Evolutionary conservation across 2,329 filamentous ascomycete genomes (phyloP).

Genomic region (Scleromitrula shiraiana): DNA sequence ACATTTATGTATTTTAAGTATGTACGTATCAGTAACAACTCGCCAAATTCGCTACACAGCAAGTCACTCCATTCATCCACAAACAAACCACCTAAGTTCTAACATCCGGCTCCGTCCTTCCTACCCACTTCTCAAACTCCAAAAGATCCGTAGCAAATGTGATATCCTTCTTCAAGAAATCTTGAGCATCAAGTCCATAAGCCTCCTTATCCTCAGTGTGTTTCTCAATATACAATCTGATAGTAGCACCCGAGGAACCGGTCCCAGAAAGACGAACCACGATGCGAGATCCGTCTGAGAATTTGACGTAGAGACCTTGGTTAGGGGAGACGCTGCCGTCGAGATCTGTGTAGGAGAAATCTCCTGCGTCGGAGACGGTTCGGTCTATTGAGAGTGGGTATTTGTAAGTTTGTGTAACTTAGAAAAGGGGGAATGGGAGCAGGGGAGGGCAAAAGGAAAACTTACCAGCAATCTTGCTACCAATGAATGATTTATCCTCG

Average conservation of each 20-base stretch:
- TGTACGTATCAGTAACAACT: too few relatives aligned
- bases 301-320: slow-evolving; percentile 91
- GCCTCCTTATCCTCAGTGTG: slow-evolving; percentile 75
- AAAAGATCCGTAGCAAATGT: slow-evolving; percentile 75
- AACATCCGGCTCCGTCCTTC: slow-evolving; percentile 88
- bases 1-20: too few relatives aligned
- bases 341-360: slow-evolving; percentile 98
- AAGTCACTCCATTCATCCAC: too few relatives aligned
- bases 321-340: slow-evolving; percentile 93
- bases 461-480: slow-evolving; percentile 67
- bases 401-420: slow-evolving; percentile 6
- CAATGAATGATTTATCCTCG: slow-evolving; percentile 65
- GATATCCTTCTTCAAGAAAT: slow-evolving; percentile 87
- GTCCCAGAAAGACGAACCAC: slow-evolving; percentile 93
- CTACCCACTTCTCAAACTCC: slow-evolving; percentile 89
- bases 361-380: slow-evolving; percentile 81
- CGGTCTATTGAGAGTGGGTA: slow-evolving; percentile 40
- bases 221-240: slow-evolving; percentile 95
- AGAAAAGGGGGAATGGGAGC: not conserved
- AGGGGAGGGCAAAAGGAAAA: slow-evolving; percentile 22
- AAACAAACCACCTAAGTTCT: too few relatives aligned
- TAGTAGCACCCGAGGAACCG: slow-evolving; percentile 89
- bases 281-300: slow-evolving; percentile 89
- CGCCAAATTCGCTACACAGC: too few relatives aligned
- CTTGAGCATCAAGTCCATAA: slow-evolving; percentile 78